These are phyloP conservation scores for Dovyalis caffra DNA, from an alignment of 345 rosid species.

Conservation along the genomic window DNA sequence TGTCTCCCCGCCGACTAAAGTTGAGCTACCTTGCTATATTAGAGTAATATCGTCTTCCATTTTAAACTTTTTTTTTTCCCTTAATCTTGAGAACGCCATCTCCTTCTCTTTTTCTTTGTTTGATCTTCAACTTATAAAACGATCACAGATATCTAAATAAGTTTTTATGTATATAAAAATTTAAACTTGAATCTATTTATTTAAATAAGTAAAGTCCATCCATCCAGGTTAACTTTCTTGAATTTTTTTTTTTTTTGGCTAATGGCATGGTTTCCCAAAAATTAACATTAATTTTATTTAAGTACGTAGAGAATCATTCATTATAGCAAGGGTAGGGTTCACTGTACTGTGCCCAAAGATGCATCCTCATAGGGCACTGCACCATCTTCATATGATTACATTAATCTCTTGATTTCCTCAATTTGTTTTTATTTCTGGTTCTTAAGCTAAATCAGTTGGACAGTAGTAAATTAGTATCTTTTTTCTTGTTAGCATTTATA, in stretches of 20 bases:
- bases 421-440: neutral
- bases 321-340: slow-evolving; percentile 28
- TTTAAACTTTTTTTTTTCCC: neutral
- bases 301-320: neutral
- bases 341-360: slow-evolving; percentile 6
- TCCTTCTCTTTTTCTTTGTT: neutral
- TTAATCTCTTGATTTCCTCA: slow-evolving; percentile 9
- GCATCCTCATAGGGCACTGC: slow-evolving; percentile 14
- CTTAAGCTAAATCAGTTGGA: neutral
- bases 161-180: too few relatives aligned
- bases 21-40: neutral
- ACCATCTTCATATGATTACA: slow-evolving; percentile 1
- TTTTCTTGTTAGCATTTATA: neutral
- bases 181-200: too few relatives aligned
- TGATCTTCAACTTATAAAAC: too few relatives aligned
- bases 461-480: neutral
- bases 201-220: too few relatives aligned
- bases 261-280: neutral
- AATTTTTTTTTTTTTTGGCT: neutral
- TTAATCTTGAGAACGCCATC: neutral
- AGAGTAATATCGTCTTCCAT: neutral
- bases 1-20: neutral
- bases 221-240: too few relatives aligned
- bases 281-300: neutral
- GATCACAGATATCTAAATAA: too few relatives aligned